Conservation (phyloP, 2,329 filamentous ascomycete genomes). For the Aspergillus sp. region DNA sequence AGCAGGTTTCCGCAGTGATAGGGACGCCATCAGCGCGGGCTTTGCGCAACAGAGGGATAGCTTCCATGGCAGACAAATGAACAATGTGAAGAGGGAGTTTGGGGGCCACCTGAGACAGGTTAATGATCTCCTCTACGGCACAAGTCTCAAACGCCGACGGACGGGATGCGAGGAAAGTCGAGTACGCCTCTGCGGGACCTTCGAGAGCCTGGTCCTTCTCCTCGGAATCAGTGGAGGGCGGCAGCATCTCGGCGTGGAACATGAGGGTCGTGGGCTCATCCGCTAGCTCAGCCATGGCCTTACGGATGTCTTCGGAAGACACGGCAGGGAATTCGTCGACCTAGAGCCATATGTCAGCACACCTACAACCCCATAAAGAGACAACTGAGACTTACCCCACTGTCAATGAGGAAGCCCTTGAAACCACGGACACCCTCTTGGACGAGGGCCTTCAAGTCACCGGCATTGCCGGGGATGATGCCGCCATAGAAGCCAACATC, state of each 20-base stretch:
- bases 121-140: slow-evolving; percentile 83
- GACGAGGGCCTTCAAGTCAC: slow-evolving; percentile 77
- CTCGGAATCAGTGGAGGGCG: slow-evolving; percentile 77
- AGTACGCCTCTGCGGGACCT: slow-evolving; percentile 75
- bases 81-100: slow-evolving; percentile 88
- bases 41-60: slow-evolving; percentile 75
- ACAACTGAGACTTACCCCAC: slow-evolving; percentile 67
- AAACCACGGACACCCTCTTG: slow-evolving; percentile 88
- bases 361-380: background rate
- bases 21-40: slow-evolving; percentile 74
- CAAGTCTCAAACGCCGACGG: slow-evolving; percentile 89
- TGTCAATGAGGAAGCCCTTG: slow-evolving; percentile 97
- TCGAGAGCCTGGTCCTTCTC: slow-evolving; percentile 69
- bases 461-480: slow-evolving; percentile 83
- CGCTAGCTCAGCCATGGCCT: slow-evolving; percentile 78
- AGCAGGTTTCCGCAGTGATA: slow-evolving; percentile 93
- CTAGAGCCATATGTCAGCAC: slow-evolving; percentile 46
- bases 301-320: slow-evolving; percentile 73
- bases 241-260: slow-evolving; percentile 99
- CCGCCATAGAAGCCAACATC: slow-evolving; percentile 99
- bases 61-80: slow-evolving; percentile 85
- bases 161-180: slow-evolving; percentile 87
- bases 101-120: slow-evolving; percentile 76
- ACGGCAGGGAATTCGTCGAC: slow-evolving; percentile 95
- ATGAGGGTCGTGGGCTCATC: slow-evolving; percentile 86